Evolutionary conservation across 306 rosid species (phyloP).

Genomic region (Luffa aegyptiaca): DNA sequence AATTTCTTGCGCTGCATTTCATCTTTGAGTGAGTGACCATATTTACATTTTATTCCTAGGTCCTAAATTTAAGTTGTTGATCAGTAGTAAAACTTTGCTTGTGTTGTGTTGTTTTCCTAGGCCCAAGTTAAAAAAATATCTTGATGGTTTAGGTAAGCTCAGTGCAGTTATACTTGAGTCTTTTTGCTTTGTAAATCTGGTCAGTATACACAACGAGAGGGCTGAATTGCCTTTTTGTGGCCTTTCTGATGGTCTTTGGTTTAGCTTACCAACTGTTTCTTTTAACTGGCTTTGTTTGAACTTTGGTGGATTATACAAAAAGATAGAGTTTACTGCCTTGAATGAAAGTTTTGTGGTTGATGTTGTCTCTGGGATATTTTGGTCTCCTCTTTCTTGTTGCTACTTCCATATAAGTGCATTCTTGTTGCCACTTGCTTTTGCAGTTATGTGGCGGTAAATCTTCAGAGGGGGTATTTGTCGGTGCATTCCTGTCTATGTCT

Average conservation of each 20-base stretch:
- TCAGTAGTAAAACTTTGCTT: background rate
- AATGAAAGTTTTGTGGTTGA: background rate
- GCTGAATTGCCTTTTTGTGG: background rate
- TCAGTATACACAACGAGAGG: background rate
- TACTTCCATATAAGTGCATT: background rate
- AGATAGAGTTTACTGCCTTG: background rate
- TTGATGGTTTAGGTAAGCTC: background rate
- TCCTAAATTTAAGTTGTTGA: background rate
- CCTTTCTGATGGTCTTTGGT: background rate
- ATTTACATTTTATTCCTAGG: background rate
- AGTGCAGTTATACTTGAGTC: background rate
- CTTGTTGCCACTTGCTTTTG: conserved; percentile 25
- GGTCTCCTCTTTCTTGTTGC: background rate
- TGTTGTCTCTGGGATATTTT: background rate
- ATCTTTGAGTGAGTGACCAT: background rate
- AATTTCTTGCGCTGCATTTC: background rate
- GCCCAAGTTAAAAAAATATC: background rate
- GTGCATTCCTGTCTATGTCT: conserved; percentile 87
- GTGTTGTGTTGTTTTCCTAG: background rate
- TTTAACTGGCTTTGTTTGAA: background rate
- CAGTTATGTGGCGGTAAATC: conserved; percentile 95
- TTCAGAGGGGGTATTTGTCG: conserved; percentile 87
- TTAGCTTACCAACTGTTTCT: background rate
- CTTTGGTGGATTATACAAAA: background rate
- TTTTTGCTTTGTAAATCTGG: background rate